phyloP scores from a whole-genome alignment of 495 filamentous ascomycete species.

The Hyaloscypha hepaticicola region DNA sequence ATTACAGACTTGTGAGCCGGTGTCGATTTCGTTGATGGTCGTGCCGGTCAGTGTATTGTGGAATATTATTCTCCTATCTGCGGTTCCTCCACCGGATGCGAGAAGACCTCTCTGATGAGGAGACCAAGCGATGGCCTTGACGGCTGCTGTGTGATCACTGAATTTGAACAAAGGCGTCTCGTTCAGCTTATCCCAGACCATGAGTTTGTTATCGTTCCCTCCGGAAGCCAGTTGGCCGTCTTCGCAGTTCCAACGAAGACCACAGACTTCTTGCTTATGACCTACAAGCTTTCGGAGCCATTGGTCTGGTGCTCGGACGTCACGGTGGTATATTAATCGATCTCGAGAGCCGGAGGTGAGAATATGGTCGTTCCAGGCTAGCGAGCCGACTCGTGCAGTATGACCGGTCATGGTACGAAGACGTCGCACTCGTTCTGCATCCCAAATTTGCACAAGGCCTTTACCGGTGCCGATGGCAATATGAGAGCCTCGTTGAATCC shows the following conservation, averaged over 20 bases:
- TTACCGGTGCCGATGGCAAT: constrained; percentile 91
- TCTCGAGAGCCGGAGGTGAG: constrained; percentile 94
- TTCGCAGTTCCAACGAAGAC: constrained; percentile 95
- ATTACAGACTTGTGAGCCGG: constrained; percentile 96
- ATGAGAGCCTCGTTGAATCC: constrained; percentile 96
- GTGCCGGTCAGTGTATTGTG: constrained; percentile 87
- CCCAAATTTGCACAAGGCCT: constrained; percentile 96
- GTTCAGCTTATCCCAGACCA: constrained; percentile 94
- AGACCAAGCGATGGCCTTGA: constrained; percentile 99
- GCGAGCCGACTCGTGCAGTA: constrained; percentile 80
- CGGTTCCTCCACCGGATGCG: constrained; percentile 94
- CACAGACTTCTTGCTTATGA: constrained; percentile 98
- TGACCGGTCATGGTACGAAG: constrained; percentile 96
- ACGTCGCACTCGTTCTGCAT: constrained; percentile 79
- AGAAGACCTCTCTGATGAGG: constrained; percentile 91
- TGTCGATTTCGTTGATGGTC: constrained; percentile 83
- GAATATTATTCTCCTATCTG: constrained; percentile 94
- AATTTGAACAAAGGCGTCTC: constrained; percentile 89
- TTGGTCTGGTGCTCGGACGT: constrained; percentile 91
- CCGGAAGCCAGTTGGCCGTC: constrained; percentile 94
- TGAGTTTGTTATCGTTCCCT: constrained; percentile 96
- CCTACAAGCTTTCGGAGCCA: constrained; percentile 82
- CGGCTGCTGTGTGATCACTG: constrained; percentile 87
- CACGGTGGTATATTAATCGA: constrained; percentile 88
- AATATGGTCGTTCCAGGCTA: constrained; percentile 98